phyloP scores from a whole-genome alignment of 2,329 filamentous ascomycete species.

The Cadophora gregata region DNA sequence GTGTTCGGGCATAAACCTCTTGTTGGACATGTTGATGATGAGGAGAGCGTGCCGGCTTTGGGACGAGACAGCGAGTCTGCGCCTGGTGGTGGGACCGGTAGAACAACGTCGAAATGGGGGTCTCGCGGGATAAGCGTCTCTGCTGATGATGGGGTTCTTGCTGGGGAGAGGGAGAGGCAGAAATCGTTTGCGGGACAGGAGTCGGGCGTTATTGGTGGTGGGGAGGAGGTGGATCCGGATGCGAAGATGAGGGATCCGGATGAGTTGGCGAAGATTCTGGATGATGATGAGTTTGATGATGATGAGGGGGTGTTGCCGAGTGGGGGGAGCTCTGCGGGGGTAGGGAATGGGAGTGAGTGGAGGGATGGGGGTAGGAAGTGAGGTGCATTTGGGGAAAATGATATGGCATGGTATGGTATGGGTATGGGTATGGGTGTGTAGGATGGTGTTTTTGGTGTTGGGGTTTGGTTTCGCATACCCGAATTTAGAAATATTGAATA shows the following conservation, averaged over 20 bases:
- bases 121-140: constrained; percentile 69
- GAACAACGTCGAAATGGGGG: constrained; percentile 56
- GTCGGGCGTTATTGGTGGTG: constrained; percentile 51
- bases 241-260: constrained; percentile 72
- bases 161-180: constrained; percentile 52
- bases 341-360: constrained; percentile 41
- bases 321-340: constrained; percentile 23
- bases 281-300: constrained; percentile 57
- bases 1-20: constrained; percentile 75
- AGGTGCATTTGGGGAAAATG: neutral
- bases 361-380: constrained; percentile 29
- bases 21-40: constrained; percentile 45
- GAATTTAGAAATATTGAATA: neutral
- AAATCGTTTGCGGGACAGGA: constrained; percentile 49
- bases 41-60: constrained; percentile 34
- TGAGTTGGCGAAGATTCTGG: constrained; percentile 65
- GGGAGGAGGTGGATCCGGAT: constrained; percentile 60
- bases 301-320: constrained; percentile 34
- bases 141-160: constrained; percentile 66
- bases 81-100: constrained; percentile 12
- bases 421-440: neutral
- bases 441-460: constrained; percentile 15
- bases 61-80: constrained; percentile 20
- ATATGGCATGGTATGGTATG: neutral
- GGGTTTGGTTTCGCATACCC: constrained; percentile 12